Percentiles rank a stretch among this genome's conserved stretches.
Conservation (phyloP, 2,329 filamentous ascomycete species). For the Xylariaceae sp. region DNA sequence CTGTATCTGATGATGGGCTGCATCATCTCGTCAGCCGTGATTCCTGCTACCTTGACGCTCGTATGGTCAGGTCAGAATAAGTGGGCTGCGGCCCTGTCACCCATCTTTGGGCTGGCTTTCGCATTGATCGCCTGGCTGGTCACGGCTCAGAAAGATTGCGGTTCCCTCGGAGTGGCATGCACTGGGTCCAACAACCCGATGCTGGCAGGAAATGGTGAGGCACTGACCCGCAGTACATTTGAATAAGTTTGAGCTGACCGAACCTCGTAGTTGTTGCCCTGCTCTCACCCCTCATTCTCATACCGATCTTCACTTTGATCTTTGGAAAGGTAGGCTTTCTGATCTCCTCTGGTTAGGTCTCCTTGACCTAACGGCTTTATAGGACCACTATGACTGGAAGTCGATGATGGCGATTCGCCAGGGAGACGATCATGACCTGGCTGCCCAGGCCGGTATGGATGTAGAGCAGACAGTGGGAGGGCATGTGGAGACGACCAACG, state of each 20-base stretch:
- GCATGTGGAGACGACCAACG: constrained; percentile 40
- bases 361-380: neutral
- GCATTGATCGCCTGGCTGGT: constrained; percentile 75
- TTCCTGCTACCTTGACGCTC: constrained; percentile 76
- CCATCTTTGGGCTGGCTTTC: constrained; percentile 63
- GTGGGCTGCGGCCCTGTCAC: constrained; percentile 66
- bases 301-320: constrained; percentile 69
- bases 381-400: constrained; percentile 76
- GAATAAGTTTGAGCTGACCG: constrained; percentile 5
- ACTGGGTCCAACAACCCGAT: constrained; percentile 86
- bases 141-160: constrained; percentile 66
- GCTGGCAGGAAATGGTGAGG: constrained; percentile 67
- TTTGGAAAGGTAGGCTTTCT: constrained; percentile 49
- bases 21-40: constrained; percentile 79
- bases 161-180: constrained; percentile 63
- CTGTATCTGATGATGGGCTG: constrained; percentile 89
- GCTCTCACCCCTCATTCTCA: constrained; percentile 69
- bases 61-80: constrained; percentile 78
- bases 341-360: neutral
- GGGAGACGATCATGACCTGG: constrained; percentile 73
- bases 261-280: constrained; percentile 60
- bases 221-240: neutral
- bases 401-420: constrained; percentile 77
- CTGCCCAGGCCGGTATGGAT: constrained; percentile 58
- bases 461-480: constrained; percentile 49